Base-by-base conservation (phyloP, 345 rosid species). In the Euphorbia lathyris region DNA sequence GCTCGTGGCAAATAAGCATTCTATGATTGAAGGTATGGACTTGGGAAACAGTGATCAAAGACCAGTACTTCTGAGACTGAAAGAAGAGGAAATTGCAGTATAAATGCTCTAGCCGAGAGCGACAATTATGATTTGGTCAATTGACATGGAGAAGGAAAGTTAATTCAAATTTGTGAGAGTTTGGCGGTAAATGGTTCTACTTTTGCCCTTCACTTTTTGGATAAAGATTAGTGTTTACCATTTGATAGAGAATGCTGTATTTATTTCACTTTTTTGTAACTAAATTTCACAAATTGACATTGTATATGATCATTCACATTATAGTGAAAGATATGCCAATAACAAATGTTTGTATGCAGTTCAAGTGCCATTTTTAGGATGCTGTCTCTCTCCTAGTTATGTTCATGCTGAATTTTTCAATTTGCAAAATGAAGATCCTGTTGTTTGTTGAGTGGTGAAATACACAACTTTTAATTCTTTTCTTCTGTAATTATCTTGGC, bases 51-150 rank as follows among this genome's bases (percentile, higher is more conserved):
- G 69, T 65, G 80, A 67, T 34, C 85, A 76, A 73, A 75, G 86
- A 71, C 91, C 96, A 38, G 85, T 85, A 11, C 86, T 89, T 80
- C 77, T 88, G 60, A 82, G 69, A 71, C 80, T 89, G 59, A 93
- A 93, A 77, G 91, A 89, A 76, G 97, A 89, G 80, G 81, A 85
- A 77, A 75, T 86, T 23, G 76, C 81, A 2, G 90, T 74, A 16
- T 93, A 74, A 81, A 75, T 10, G 30, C 66, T 43, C 47, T 26
- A 56, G 52, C 23, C 42, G 3, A 51, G 14, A 55, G 42, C 43
- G 58, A 12, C 19, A 10, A 34, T 7, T 70, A 51, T 7, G 27
- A 53, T 62, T 34, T 55, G 48, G 72, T 63, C 59, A 52, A 59
- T 67, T 74, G 68, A 74, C 68, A 4, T 5, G 53, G 29, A 45